Percentiles rank a stretch among this genome's conserved stretches.
These are phyloP conservation scores for Nemophila menziesii DNA, from an alignment of 257 asterid species.

Conservation along the genomic window DNA sequence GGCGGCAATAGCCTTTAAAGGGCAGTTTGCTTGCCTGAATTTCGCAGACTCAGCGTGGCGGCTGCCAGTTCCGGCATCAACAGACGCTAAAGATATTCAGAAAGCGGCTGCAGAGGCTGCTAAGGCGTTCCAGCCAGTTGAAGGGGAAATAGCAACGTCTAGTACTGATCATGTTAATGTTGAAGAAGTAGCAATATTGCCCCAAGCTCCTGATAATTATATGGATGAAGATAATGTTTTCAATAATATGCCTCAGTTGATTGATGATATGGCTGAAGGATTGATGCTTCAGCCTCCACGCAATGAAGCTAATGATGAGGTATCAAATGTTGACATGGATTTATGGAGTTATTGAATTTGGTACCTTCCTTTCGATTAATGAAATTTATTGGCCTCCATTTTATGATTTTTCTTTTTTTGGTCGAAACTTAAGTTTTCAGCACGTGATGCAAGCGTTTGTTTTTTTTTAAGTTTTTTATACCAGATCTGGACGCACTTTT, in stretches of 20 bases:
- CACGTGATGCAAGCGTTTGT: too few relatives aligned
- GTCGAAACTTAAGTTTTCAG: too few relatives aligned
- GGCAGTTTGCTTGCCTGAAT: constrained; percentile 49
- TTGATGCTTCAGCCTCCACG: constrained; percentile 47
- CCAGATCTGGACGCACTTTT: too few relatives aligned
- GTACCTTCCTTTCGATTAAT: not conserved
- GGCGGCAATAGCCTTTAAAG: constrained; percentile 52
- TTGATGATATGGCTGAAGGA: constrained; percentile 41
- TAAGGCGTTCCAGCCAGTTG: constrained; percentile 24
- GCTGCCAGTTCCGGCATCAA: constrained; percentile 36
- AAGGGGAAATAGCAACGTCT: not conserved
- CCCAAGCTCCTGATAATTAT: not conserved
- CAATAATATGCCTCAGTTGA: constrained; percentile 16
- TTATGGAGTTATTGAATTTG: constrained; percentile 39
- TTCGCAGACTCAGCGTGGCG: constrained; percentile 62
- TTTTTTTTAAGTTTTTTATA: too few relatives aligned
- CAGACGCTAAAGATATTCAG: constrained; percentile 43
- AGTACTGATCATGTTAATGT: not conserved
- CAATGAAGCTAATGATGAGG: constrained; percentile 10
- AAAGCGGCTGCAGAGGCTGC: constrained; percentile 54
- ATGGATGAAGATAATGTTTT: constrained; percentile 31
- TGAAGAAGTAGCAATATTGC: constrained; percentile 2
- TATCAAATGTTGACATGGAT: constrained; percentile 19
- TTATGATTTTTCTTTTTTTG: too few relatives aligned
- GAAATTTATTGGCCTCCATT: too few relatives aligned